Evolutionary conservation across 768 basidiomycete genomes (phyloP).

Genomic region (Podaxis carcinomalis): DNA sequence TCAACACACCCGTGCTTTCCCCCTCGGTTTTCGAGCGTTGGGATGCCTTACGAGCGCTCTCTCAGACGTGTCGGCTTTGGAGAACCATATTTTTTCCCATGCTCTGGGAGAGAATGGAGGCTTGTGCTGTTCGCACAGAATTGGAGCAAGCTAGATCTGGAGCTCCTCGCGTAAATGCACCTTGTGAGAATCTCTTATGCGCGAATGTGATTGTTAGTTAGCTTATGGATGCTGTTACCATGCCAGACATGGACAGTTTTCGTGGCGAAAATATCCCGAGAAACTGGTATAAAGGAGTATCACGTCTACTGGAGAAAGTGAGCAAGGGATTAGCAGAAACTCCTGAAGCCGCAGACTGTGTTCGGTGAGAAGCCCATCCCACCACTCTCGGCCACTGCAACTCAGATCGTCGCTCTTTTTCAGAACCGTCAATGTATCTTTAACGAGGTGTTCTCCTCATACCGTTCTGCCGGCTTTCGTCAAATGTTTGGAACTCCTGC

Average conservation of each 20-base stretch:
- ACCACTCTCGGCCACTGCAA: neutral
- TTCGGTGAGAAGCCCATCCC: slow-evolving; percentile 2
- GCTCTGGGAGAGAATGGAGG: slow-evolving; percentile 28
- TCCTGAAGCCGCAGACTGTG: neutral
- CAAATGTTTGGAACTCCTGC: slow-evolving; percentile 19
- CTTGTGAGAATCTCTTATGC: neutral
- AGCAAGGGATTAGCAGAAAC: neutral
- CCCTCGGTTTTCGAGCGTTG: slow-evolving; percentile 20
- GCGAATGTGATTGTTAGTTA: neutral
- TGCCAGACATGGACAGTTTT: neutral
- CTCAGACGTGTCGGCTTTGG: slow-evolving; percentile 27
- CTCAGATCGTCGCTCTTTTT: neutral
- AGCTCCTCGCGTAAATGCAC: neutral
- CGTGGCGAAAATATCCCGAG: neutral
- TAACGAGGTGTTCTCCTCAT: slow-evolving; percentile 24
- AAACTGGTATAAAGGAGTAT: neutral
- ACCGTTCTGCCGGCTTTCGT: slow-evolving; percentile 22
- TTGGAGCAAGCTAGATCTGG: neutral
- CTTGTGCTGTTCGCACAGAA: slow-evolving; percentile 19
- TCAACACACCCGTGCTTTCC: slow-evolving; percentile 15
- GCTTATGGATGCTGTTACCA: neutral
- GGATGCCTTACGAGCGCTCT: slow-evolving; percentile 27
- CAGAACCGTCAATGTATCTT: slow-evolving; percentile 22
- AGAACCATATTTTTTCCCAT: slow-evolving; percentile 24
- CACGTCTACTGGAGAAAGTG: slow-evolving; percentile 2